Conservation (phyloP, 306 rosid species). For the Spatholobus suberectus region DNA sequence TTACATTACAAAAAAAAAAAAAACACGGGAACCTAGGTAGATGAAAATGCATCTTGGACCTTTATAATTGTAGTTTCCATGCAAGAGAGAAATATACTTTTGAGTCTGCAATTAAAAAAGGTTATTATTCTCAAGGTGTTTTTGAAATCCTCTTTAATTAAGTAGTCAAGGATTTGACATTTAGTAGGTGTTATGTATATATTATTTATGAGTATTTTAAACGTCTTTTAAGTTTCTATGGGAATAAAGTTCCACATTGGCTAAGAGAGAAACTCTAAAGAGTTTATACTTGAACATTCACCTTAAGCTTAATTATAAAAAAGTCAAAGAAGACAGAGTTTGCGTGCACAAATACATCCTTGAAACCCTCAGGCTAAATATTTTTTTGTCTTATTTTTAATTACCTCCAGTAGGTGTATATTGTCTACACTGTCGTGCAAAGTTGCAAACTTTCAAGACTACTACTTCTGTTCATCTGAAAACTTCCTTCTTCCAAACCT, state of each 20-base stretch:
- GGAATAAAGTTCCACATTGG: not conserved
- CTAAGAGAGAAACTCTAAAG: not conserved
- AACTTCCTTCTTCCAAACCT: slow-evolving; percentile 15
- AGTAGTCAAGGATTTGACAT: not conserved
- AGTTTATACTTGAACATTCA: not conserved
- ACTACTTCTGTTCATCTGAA: slow-evolving; percentile 22
- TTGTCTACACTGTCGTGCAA: not conserved
- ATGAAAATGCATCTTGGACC: not conserved
- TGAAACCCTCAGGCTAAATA: not conserved
- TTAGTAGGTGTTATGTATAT: not conserved
- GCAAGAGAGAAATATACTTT: not conserved
- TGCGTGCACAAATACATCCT: not conserved
- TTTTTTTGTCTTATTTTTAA: not conserved
- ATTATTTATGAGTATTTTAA: no score
- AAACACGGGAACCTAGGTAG: not conserved
- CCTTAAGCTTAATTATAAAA: no score
- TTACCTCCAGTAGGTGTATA: not conserved
- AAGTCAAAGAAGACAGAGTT: not conserved
- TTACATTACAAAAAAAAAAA: no score
- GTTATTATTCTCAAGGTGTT: not conserved
- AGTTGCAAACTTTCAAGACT: not conserved
- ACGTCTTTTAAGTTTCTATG: not conserved
- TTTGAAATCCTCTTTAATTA: not conserved
- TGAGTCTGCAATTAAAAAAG: not conserved
- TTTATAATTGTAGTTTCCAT: not conserved